Evolutionary conservation across 805 yeast genomes (phyloP), one percentile per base, ranked within the genome.

Genomic region (Hanseniaspora lindneri): DNA sequence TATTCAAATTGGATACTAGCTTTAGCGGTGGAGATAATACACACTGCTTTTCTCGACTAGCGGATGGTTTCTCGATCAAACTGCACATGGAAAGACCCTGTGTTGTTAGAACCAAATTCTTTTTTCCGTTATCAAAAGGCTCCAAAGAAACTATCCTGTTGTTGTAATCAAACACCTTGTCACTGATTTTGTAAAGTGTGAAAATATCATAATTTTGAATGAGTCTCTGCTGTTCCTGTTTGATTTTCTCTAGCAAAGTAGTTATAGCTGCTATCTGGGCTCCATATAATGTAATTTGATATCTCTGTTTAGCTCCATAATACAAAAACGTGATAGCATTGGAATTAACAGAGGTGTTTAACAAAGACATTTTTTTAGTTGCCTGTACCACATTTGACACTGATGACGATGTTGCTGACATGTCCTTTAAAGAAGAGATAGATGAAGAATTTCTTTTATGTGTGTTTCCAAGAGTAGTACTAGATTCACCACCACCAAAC

Each of bases 81-180:
- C 34, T 34, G 39, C 92, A 77, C 40, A 86, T 76, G 70, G 82
- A 92, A 2, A 92, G 79, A 4, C 98, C 97, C 0, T 81, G 73
- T 60, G 86, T 95, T 0, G 97, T 87, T 37, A 97, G 97, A 59
- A 84, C 88, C 30, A 92, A 63, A 54, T 88, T 66, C 60, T 88
- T 84, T 54, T 94, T 75, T 19, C 97, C 97, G 47, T 96, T 96
- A 60, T 92, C 95, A 62, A 84, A 82, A 29, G 96, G 94, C 34
- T 83, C 87, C 25, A 87, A 89, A 68, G 96, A 87, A 60, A 85
- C 87, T 56, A 89, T 83, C 52, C 82, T 76, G 59, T 88, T 78
- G 19, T 71, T 69, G 42, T 79, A 76, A 54, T 78, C 86, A 63
- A 88, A 88, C 58, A 77, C 77, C 52, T 82, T 72, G 21, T 85